Conservation (phyloP, 768 basidiomycete species). For the Sistotremastrum suecicum region DNA sequence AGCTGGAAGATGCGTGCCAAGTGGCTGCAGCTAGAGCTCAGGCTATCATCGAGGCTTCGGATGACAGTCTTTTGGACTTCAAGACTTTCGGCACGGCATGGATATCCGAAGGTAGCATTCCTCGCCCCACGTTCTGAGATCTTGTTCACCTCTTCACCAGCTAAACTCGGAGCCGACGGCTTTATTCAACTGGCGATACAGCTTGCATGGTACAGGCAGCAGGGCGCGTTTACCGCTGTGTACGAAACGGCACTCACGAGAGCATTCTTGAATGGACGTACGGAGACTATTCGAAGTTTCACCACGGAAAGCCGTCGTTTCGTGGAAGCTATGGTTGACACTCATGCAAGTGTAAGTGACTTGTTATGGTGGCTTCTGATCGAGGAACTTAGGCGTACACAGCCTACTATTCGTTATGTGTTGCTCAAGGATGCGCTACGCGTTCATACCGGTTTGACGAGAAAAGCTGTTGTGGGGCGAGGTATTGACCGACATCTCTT, state of each 20-base stretch:
- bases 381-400: not conserved
- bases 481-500: slow-evolving; percentile 90
- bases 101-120: slow-evolving; percentile 51
- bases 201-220: slow-evolving; percentile 77
- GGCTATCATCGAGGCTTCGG: slow-evolving; percentile 58
- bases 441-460: slow-evolving; percentile 57
- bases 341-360: slow-evolving; percentile 29
- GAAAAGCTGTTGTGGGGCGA: slow-evolving; percentile 64
- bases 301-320: slow-evolving; percentile 62
- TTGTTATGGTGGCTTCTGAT: not conserved
- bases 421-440: slow-evolving; percentile 56
- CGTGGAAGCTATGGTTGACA: slow-evolving; percentile 61
- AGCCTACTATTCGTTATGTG: slow-evolving; percentile 24
- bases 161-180: slow-evolving; percentile 55
- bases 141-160: slow-evolving; percentile 16
- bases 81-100: slow-evolving; percentile 72
- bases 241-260: slow-evolving; percentile 90
- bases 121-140: not conserved
- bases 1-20: slow-evolving; percentile 38
- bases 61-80: slow-evolving; percentile 74
- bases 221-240: slow-evolving; percentile 67
- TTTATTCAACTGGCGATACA: slow-evolving; percentile 88
- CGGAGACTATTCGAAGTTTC: slow-evolving; percentile 75
- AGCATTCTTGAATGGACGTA: slow-evolving; percentile 75
- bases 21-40: slow-evolving; percentile 44